A percentile compares a stretch with the other conserved stretches of the same genome.
Conservation (phyloP, 2,329 filamentous ascomycete species). For the Hirsutella minnesotensis region DNA sequence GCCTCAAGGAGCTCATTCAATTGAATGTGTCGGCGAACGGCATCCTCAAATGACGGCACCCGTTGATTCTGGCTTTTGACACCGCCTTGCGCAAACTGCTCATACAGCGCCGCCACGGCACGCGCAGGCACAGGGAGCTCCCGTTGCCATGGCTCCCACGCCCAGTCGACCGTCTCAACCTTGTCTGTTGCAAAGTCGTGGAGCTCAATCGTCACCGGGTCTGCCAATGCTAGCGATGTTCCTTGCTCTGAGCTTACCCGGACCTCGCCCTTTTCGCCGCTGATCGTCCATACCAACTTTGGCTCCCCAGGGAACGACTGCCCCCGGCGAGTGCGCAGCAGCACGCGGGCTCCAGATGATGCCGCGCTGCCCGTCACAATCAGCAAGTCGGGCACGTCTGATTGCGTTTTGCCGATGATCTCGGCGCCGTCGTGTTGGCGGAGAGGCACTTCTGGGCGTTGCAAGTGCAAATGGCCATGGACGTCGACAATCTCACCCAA, state of each 20-base stretch:
- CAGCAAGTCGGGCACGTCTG: too few relatives aligned
- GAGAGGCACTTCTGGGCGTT: too few relatives aligned
- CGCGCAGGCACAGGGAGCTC: slow-evolving; percentile 30
- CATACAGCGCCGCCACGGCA: slow-evolving; percentile 44
- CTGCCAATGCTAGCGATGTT: slow-evolving; percentile 15
- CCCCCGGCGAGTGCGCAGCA: slow-evolving; percentile 33
- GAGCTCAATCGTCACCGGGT: slow-evolving; percentile 33
- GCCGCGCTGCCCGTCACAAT: too few relatives aligned
- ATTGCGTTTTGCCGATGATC: too few relatives aligned
- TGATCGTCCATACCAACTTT: slow-evolving; percentile 35
- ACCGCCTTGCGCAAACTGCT: slow-evolving; percentile 32
- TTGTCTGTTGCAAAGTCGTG: slow-evolving; percentile 35
- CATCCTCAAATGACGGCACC: too few relatives aligned
- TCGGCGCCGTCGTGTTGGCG: too few relatives aligned
- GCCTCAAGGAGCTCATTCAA: too few relatives aligned
- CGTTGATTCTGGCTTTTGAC: slow-evolving; percentile 4
- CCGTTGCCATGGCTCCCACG: slow-evolving; percentile 34
- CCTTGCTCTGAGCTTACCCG: slow-evolving; percentile 27
- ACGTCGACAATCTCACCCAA: too few relatives aligned
- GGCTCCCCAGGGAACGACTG: slow-evolving; percentile 34
- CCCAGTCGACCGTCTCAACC: slow-evolving; percentile 29
- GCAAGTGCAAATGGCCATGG: too few relatives aligned
- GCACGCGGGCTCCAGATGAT: slow-evolving; percentile 16
- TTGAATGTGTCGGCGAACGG: too few relatives aligned
- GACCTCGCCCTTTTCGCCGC: slow-evolving; percentile 40